Evolutionary conservation across 129 eudicot species (phyloP).

Genomic region (Flaveria trinervia): DNA sequence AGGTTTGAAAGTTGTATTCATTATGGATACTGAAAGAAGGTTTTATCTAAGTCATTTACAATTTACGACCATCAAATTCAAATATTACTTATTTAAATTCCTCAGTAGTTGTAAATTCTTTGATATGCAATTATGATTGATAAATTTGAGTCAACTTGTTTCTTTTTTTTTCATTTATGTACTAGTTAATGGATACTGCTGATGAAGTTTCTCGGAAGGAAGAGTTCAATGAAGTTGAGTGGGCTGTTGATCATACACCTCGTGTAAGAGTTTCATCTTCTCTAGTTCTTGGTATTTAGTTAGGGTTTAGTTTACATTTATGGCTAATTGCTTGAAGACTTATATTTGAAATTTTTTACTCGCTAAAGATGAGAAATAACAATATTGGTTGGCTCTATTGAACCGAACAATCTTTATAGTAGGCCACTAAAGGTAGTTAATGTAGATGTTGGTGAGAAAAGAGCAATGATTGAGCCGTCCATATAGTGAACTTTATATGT

Average conservation of each 20-base stretch:
- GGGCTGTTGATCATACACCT: conserved; percentile 85
- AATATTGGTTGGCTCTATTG: background rate
- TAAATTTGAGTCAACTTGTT: conserved; percentile 16
- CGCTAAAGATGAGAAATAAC: background rate
- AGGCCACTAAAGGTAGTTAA: background rate
- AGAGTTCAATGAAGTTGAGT: conserved; percentile 74
- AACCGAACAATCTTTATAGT: background rate
- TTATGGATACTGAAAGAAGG: background rate
- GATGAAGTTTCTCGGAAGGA: conserved; percentile 55
- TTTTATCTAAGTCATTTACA: background rate
- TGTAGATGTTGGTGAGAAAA: conserved; percentile 3
- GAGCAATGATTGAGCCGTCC: background rate
- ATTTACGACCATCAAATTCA: background rate
- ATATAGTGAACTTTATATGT: background rate
- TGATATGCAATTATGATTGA: conserved; percentile 22
- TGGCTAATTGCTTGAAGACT: background rate
- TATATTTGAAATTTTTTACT: background rate
- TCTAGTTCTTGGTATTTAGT: background rate
- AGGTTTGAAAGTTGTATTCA: background rate
- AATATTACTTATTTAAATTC: background rate
- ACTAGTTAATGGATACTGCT: conserved; percentile 55
- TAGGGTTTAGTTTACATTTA: background rate
- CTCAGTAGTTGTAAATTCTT: background rate
- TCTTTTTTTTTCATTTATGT: conserved; percentile 15
- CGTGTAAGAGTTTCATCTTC: conserved; percentile 47